A percentile compares a stretch with the other conserved stretches of the same genome.
phyloP scores from a whole-genome alignment of 768 basidiomycete genomes.

The Amylocystis lapponica region DNA sequence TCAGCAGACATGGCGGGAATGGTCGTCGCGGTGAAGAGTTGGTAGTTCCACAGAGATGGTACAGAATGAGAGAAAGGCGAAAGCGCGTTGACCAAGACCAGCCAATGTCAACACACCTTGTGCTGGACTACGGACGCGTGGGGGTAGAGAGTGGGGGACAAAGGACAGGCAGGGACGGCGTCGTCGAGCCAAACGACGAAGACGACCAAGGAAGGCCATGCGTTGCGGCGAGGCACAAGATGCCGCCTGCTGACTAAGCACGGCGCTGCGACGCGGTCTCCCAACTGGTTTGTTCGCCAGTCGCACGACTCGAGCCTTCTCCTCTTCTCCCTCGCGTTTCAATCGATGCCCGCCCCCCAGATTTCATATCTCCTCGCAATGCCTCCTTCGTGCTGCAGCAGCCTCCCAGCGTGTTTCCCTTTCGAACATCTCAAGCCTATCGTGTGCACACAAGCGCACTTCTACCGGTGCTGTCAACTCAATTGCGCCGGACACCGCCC shows the following conservation, averaged over 20 bases:
- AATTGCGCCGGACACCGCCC: too few species aligned
- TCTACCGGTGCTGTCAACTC: too few species aligned
- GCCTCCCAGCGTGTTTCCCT: too few species aligned
- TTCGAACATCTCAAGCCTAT: too few species aligned
- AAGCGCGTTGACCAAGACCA: conserved; percentile 9
- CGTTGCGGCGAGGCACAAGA: conserved; percentile 11
- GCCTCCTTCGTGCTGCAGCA: too few species aligned
- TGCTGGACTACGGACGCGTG: neutral
- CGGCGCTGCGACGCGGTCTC: neutral
- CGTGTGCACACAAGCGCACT: too few species aligned
- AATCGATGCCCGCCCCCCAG: neutral
- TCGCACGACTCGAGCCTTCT: neutral
- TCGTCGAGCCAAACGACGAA: conserved; percentile 22
- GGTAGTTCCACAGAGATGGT: conserved; percentile 2
- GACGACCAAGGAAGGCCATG: conserved; percentile 15
- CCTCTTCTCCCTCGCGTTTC: conserved; percentile 3
- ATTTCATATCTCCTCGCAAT: conserved; percentile 6
- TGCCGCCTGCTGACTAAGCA: conserved; percentile 17
- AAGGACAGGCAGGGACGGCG: conserved; percentile 8
- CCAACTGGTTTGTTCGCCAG: neutral
- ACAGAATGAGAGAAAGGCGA: conserved; percentile 6
- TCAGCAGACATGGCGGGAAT: conserved; percentile 54
- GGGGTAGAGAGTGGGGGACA: conserved; percentile 2
- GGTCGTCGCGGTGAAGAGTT: neutral
- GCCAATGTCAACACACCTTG: conserved; percentile 9